Base-by-base conservation (phyloP, 73 alveolate species). In the Blepharisma stoltei region DNA sequence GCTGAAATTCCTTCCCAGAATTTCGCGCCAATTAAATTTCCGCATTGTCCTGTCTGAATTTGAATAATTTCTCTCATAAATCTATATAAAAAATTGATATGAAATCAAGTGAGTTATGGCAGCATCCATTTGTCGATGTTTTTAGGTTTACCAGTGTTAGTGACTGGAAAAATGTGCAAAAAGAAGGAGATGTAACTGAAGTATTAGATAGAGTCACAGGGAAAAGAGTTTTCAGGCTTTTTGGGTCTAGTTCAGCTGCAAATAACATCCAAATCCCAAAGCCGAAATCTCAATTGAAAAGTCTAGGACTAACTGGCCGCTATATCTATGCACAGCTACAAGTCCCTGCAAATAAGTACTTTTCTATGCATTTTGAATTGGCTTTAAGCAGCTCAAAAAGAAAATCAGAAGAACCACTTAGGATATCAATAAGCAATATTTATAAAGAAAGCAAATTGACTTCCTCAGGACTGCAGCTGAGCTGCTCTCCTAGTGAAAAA, bases 231-330 rank as follows among this genome's bases (percentile, higher is more conserved):
- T 77, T 88, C 69, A 85, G 79, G 80, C 80, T 93, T 43, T 67
- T 52, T 50, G 98, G 98, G 43, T 75, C 90, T 65, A 84, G 91
- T 32, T 87, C 96, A 4, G 92, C 99, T 14, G 85, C 90, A 71
- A 94, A 94, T 89, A 81, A 71, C 76, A 81, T 94, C n/a, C 83
- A 71, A 78, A 55, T 93, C 49, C 99, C 99, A n/a, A 83, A 87
- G 71, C 92, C 96, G 25, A 84, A 69, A 46, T 20, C 83, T 54
- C 77, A 82, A 21, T 49, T 83, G 55, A 82, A 85, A 50, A 81
- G 90, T 0, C 76, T 94, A 6, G 90, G 80, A 44, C 88, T 92
- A 52, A 89, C 78, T 54, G 99, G 99, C 27, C 81, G 86, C 66
- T 89, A 78, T 76, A 78, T 85, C 47, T 92, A 93, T 76, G 21